Conservation (phyloP, 495 filamentous ascomycete genomes). For the Aspergillus conjunctus region DNA sequence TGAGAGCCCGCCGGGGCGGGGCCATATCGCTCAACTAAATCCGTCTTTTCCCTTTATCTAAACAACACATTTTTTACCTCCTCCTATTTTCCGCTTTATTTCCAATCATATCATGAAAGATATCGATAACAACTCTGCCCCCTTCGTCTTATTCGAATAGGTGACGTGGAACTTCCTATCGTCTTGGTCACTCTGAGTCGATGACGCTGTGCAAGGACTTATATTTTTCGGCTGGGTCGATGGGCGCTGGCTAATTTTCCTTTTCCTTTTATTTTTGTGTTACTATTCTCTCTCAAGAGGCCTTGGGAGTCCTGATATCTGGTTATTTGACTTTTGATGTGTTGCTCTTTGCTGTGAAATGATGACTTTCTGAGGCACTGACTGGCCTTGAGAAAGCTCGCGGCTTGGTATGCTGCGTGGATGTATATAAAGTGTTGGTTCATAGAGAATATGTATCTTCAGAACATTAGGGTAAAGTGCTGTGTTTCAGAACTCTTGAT, state of each 20-base stretch:
- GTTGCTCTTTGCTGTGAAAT: background rate
- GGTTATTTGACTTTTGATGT: background rate
- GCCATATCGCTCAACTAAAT: constrained; percentile 71
- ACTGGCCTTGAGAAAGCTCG: background rate
- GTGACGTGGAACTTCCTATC: background rate
- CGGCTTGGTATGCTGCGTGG: constrained; percentile 1
- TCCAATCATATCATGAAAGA: background rate
- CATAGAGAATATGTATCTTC: constrained; percentile 5
- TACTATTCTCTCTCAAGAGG: background rate
- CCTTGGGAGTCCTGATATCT: background rate
- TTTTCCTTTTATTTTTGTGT: background rate
- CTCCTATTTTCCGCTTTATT: background rate
- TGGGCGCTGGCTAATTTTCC: background rate
- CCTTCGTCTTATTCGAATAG: background rate
- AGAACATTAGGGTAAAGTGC: background rate
- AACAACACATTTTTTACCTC: constrained; percentile 21
- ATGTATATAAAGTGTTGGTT: constrained; percentile 21
- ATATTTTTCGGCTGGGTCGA: background rate
- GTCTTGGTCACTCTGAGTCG: background rate
- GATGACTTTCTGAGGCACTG: background rate
- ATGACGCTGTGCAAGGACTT: background rate
- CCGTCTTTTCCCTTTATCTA: constrained; percentile 18
- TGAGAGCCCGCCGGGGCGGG: constrained; percentile 74
- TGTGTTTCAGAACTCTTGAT: background rate
- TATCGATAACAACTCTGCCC: background rate